Percentiles rank a stretch among this genome's conserved stretches.
These are phyloP conservation scores for Populus deltoides DNA, from an alignment of 345 rosid genomes.

Conservation along the genomic window DNA sequence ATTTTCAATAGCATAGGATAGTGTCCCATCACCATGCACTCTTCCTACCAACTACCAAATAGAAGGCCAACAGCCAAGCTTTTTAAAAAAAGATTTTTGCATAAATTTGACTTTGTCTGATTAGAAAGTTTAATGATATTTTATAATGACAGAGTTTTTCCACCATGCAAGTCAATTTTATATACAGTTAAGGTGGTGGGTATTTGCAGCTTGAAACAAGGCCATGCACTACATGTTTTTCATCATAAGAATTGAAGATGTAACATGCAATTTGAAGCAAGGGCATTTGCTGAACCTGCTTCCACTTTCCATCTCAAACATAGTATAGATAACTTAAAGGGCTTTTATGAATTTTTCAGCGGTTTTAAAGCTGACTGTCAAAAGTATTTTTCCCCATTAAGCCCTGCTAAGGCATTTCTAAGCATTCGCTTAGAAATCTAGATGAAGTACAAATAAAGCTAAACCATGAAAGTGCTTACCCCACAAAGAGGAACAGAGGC, in stretches of 20 bases:
- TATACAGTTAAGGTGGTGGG: not conserved
- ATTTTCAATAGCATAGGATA: not conserved
- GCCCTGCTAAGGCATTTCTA: not conserved
- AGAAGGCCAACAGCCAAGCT: not conserved
- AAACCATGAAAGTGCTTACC: slow-evolving; percentile 43
- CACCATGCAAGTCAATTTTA: not conserved
- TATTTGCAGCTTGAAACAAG: not conserved
- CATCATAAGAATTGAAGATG: not conserved
- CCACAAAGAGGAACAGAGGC: slow-evolving; percentile 96
- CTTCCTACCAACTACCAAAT: not conserved
- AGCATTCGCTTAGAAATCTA: not conserved
- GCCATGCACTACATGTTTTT: not conserved
- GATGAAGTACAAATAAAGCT: not conserved
- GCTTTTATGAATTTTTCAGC: not conserved
- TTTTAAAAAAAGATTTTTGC: not conserved
- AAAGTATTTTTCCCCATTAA: not conserved
- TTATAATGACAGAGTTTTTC: not conserved
- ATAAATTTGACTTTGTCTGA: not conserved
- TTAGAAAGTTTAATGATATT: not conserved
- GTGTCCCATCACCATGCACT: not conserved
- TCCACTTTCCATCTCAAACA: not conserved
- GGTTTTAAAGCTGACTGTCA: not conserved
- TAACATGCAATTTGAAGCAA: not conserved
- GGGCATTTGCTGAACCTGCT: not conserved
- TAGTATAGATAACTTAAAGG: not conserved